Evolutionary conservation across 2,329 filamentous ascomycete species (phyloP), one percentile per base, ranked within the genome.

Genomic region (Emmonsia crescens): DNA sequence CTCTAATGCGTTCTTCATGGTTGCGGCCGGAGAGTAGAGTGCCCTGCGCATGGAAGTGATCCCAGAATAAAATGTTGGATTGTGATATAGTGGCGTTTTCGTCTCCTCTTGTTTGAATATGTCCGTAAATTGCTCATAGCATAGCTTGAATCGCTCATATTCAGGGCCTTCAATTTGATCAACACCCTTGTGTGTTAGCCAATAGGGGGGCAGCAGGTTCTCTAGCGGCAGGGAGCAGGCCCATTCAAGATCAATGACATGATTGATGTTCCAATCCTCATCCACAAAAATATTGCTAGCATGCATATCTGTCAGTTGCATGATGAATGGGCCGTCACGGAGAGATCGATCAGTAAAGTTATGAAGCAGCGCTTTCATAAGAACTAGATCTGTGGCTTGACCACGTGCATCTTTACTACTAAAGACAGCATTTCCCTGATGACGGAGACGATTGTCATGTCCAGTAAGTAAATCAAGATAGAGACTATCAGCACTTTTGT

Each of bases 261-360:
- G 63, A 44, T 62, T 74, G 56, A 76, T 67, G 63, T 74, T 68
- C 71, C 74, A 74, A 19, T 74, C 63, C 9, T 70, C 60, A 56
- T 65, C 64, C 42, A 65, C 57, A 27, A 64, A 58, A 1, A 64
- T 61, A 38, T 64, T 65, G 51, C 52, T 57, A 5, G 12, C 14
- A 49, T 77, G 71, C 16, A 78, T 62, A 60, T 77, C 75, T 24
- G 73, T 76, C 24, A 77, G 64, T 3, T 62, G 64, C 60, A 70
- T 66, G 51, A 71, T 62, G 62, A 74, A 77, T 0, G 72, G 72
- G 3, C 73, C 73, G 36, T 68, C 51, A 9, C 67, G 64, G 66
- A 29, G 14, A 16, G 71, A 67, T 3, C 63, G 60, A 19, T 59
- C 66, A 51, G 64, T 71, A 73, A 31, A 70, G 58, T 60, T 72